Evolutionary conservation across 2,329 filamentous ascomycete species (phyloP), one percentile per base, ranked within the genome.

Genomic region (Pseudogymnoascus sp.): DNA sequence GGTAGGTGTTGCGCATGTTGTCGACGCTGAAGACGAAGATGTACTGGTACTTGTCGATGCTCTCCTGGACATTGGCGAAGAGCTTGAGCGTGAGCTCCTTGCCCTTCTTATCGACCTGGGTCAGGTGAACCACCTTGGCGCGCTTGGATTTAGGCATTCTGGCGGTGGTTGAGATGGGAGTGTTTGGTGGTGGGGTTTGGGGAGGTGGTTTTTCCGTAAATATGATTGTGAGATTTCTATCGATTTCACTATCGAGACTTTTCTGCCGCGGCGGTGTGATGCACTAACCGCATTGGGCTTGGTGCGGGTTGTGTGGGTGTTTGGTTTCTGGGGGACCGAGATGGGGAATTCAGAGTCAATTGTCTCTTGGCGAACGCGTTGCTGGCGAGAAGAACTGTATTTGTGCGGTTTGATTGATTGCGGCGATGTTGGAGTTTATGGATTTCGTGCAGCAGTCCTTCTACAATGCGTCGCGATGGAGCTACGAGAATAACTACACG

Each of bases 1-100:
- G 80, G 77, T 96, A 93, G 70, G 88, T 96, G 80, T 99, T 99
- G 75, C 95, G 91, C 91, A 96, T 96, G 81, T 97, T 97, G 74
- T 96, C 90, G 69, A 99, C 88, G 72, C 85, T 84, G 76, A 99
- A 96, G 74, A 97, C 90, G 78, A 96, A 96, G 79, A 93, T 89
- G 81, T 93, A 87, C 77, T 92, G 85, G 82, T 93, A 96, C 72
- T 90, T 81, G 73, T 92, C 88, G 65, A 96, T 83, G 72, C 87
- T 88, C 75, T 93, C 88, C 76, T 92, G 91, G 67, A 99, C 89
- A 76, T 90, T 91, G 77, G 88, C 82, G 79, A 93, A 96, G 66
- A 97, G 88, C 73, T 88, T 88, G 73, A 93, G 85, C 76, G 93
- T 93, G 65, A 87, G 80, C 77, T 97, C 89, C 80, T 96, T 96